phyloP scores from a whole-genome alignment of 164 flowering plant genomes.

The Akebia trifoliata region DNA sequence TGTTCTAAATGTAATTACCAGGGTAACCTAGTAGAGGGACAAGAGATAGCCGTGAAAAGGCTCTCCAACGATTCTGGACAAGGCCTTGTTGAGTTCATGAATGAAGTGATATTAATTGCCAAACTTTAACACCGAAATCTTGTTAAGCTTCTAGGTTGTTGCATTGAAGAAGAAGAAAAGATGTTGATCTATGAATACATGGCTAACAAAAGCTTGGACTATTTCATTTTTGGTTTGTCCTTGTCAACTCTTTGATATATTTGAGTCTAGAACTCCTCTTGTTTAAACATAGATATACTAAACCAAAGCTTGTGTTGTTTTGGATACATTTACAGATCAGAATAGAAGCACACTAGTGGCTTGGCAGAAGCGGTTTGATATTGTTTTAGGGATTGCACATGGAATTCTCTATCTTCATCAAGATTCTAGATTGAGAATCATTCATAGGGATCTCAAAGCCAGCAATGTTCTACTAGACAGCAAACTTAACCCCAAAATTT shows the following conservation, averaged over 20 bases:
- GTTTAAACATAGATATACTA: neutral
- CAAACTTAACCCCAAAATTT: constrained; percentile 1
- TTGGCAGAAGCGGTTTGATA: neutral
- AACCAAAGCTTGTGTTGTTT: neutral
- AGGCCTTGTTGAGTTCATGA: constrained; percentile 12
- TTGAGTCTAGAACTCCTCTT: too few species aligned
- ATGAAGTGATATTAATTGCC: constrained; percentile 17
- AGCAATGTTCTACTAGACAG: constrained; percentile 2
- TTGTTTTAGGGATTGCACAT: neutral
- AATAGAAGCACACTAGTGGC: neutral
- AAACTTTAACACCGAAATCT: constrained; percentile 26
- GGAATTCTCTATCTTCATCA: constrained; percentile 4
- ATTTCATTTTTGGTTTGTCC: constrained; percentile 18
- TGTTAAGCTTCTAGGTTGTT: constrained; percentile 21
- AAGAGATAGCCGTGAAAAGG: constrained; percentile 25
- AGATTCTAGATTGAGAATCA: constrained; percentile 5
- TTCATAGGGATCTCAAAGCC: constrained; percentile 4
- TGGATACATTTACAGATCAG: neutral
- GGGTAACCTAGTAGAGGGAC: constrained; percentile 19
- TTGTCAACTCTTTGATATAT: too few species aligned
- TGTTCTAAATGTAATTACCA: neutral
- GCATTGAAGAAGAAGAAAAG: constrained; percentile 15
- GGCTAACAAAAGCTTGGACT: constrained; percentile 26
- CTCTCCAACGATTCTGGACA: constrained; percentile 20
- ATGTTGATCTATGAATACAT: constrained; percentile 28